A percentile compares a stretch with the other conserved stretches of the same genome.
Conservation (phyloP, 139 green algal species). For the Haematococcus lacustris region DNA sequence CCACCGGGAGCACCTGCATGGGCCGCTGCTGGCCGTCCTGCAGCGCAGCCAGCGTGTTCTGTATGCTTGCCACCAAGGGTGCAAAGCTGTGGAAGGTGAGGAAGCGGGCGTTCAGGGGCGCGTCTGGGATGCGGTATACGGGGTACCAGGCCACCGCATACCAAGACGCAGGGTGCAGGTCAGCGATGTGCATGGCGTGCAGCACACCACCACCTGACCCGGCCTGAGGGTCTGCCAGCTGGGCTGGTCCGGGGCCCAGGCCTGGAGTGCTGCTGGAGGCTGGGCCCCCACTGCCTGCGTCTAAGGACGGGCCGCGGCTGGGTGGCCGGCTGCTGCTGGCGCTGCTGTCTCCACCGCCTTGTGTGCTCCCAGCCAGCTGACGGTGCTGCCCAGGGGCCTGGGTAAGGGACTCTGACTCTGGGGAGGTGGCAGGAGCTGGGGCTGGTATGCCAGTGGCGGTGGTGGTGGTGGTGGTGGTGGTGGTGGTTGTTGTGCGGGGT, state of each 20-base stretch:
- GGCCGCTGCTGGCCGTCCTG: neutral
- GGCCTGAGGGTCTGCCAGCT: neutral
- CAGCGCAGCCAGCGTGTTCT: slow-evolving; percentile 7
- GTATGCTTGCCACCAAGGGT: slow-evolving; percentile 30
- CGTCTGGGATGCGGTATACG: slow-evolving; percentile 79
- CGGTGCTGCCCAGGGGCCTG: too few species aligned
- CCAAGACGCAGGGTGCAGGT: slow-evolving; percentile 80
- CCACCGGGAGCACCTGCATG: slow-evolving; percentile 14
- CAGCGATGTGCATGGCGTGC: slow-evolving; percentile 28
- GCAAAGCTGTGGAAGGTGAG: slow-evolving; percentile 76
- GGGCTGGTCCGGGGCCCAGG: neutral
- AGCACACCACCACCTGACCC: slow-evolving; percentile 36
- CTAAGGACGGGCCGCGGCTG: too few species aligned
- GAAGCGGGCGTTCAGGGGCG: slow-evolving; percentile 73
- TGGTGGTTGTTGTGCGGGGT: too few species aligned
- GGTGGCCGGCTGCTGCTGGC: slow-evolving; percentile 4
- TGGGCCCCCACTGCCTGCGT: too few species aligned
- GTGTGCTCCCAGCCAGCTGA: too few species aligned
- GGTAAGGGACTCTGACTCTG: neutral
- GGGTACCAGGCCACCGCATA: slow-evolving; percentile 83
- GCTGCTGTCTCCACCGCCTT: slow-evolving; percentile 13
- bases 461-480: too few species aligned
- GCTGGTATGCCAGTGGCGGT: too few species aligned
- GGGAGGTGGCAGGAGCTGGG: neutral
- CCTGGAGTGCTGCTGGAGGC: neutral